A percentile compares a stretch with the other conserved stretches of the same genome.
These are phyloP conservation scores for Stachybotrys elegans DNA, from an alignment of 2,329 filamentous ascomycete genomes.

Conservation along the genomic window DNA sequence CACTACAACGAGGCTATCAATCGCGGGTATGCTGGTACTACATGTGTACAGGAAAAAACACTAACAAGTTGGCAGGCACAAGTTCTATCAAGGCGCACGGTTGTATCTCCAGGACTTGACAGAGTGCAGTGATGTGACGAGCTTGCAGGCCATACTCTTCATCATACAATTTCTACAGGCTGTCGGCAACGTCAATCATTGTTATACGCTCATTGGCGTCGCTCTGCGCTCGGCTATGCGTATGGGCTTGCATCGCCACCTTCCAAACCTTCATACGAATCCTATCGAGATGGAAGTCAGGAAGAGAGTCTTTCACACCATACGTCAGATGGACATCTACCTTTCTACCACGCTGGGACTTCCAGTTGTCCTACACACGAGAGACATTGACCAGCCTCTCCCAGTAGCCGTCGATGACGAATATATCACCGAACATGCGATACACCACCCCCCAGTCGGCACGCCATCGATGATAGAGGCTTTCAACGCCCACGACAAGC, in stretches of 20 bases:
- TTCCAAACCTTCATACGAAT: background rate
- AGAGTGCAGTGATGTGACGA: slow-evolving; percentile 1
- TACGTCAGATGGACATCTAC: slow-evolving; percentile 2
- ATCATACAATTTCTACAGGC: slow-evolving; percentile 3
- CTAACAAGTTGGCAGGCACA: background rate
- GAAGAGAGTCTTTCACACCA: slow-evolving; percentile 3
- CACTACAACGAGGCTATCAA: slow-evolving; percentile 3
- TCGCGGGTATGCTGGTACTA: slow-evolving; percentile 1
- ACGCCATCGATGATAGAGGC: background rate
- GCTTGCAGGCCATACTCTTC: background rate
- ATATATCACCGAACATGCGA: background rate
- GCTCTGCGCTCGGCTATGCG: slow-evolving; percentile 1
- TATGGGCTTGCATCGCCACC: slow-evolving; percentile 1
- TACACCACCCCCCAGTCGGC: background rate
- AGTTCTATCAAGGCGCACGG: slow-evolving; percentile 1
- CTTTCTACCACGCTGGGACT: slow-evolving; percentile 1
- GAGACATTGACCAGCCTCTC: slow-evolving; percentile 2
- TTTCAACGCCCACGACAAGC: slow-evolving; percentile 1
- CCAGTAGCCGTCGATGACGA: background rate
- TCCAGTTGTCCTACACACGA: background rate
- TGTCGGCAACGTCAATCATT: background rate
- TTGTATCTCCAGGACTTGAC: background rate
- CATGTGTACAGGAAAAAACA: background rate
- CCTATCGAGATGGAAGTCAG: background rate
- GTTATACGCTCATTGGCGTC: slow-evolving; percentile 1